A percentile compares a stretch with the other conserved stretches of the same genome.
Conservation (phyloP, 2,329 filamentous ascomycete genomes). For the Dothistroma pini region DNA sequence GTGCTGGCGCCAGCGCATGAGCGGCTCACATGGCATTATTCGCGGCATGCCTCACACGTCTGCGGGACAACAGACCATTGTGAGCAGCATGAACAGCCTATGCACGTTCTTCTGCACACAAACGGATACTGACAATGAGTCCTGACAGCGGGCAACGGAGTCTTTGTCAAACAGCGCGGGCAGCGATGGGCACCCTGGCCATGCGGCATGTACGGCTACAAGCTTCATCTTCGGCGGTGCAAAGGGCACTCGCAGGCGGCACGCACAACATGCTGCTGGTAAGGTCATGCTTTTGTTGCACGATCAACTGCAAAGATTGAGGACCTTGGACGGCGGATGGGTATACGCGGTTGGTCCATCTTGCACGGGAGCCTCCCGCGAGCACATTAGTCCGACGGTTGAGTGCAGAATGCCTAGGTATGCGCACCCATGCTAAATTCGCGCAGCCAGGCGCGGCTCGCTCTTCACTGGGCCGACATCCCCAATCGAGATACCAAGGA, state of each 20-base stretch:
- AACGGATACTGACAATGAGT: slow-evolving; percentile 20
- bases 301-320: slow-evolving; percentile 12
- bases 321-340: slow-evolving; percentile 9
- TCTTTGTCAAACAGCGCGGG: slow-evolving; percentile 23
- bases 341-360: slow-evolving; percentile 19
- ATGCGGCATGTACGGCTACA: slow-evolving; percentile 20
- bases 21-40: slow-evolving; percentile 26
- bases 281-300: slow-evolving; percentile 17
- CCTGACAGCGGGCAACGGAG: slow-evolving; percentile 20
- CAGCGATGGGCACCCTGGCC: slow-evolving; percentile 19
- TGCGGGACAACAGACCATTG: slow-evolving; percentile 20
- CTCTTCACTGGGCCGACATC: slow-evolving; percentile 11
- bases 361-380: slow-evolving; percentile 19
- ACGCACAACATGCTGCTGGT: slow-evolving; percentile 22
- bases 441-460: slow-evolving; percentile 16
- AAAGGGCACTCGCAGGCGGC: slow-evolving; percentile 15
- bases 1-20: slow-evolving; percentile 27
- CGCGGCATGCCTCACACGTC: slow-evolving; percentile 18
- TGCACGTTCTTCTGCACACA: slow-evolving; percentile 22
- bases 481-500: slow-evolving; percentile 14
- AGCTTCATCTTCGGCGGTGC: slow-evolving; percentile 16
- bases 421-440: slow-evolving; percentile 8
- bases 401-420: slow-evolving; percentile 22
- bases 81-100: slow-evolving; percentile 18
- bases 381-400: slow-evolving; percentile 14